Conservation (phyloP, 2,329 filamentous ascomycete genomes). For the Neonectria hederae region DNA sequence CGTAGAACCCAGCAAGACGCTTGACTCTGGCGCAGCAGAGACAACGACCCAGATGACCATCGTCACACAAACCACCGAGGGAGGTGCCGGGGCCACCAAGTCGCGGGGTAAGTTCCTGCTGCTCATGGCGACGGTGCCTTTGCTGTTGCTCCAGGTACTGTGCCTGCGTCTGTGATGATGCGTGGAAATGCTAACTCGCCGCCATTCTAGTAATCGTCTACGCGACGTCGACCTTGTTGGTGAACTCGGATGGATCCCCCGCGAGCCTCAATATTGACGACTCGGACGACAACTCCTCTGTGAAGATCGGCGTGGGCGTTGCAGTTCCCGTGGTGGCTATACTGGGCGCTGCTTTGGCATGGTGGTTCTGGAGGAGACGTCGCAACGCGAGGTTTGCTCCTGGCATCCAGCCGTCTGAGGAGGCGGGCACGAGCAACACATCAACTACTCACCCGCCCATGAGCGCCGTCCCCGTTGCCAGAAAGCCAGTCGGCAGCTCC, state of each 20-base stretch:
- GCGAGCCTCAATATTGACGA: constrained; percentile 18
- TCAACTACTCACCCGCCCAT: constrained; percentile 19
- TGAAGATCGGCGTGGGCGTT: constrained; percentile 37
- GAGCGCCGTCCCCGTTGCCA: constrained; percentile 17
- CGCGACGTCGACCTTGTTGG: constrained; percentile 36
- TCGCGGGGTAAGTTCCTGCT: constrained; percentile 45
- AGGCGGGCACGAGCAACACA: constrained; percentile 15
- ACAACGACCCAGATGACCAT: constrained; percentile 39
- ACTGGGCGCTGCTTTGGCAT: constrained; percentile 19
- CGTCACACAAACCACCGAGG: constrained; percentile 40
- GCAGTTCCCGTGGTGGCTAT: constrained; percentile 30
- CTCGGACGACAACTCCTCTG: constrained; percentile 17
- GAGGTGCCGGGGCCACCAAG: constrained; percentile 31
- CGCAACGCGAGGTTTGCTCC: constrained; percentile 15
- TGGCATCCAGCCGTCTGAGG: constrained; percentile 21
- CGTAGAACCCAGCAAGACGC: constrained; percentile 34
- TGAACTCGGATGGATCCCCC: constrained; percentile 35
- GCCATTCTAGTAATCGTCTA: constrained; percentile 35
- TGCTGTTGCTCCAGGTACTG: constrained; percentile 43
- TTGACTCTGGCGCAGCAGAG: constrained; percentile 23
- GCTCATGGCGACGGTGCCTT: constrained; percentile 37
- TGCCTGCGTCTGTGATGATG: constrained; percentile 15
- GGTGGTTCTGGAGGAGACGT: constrained; percentile 29
- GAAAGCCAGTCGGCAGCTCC: constrained; percentile 33
- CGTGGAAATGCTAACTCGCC: constrained; percentile 9